These are phyloP conservation scores for Pholiota adiposa DNA, from an alignment of 1,284 basidiomycete genomes.

Conservation along the genomic window DNA sequence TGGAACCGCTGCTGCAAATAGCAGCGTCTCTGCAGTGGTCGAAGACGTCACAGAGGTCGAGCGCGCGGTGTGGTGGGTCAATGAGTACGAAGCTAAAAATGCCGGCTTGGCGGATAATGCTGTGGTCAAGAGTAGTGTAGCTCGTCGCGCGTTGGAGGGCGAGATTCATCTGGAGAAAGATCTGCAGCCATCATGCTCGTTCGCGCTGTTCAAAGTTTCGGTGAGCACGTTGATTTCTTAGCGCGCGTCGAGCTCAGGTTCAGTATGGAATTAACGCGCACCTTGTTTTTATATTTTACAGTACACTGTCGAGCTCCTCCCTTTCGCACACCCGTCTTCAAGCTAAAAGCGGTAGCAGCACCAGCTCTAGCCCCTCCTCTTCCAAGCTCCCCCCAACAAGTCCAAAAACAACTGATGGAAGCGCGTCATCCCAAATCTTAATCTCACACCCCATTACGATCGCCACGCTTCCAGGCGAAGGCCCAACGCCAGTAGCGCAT, in stretches of 20 bases:
- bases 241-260: neutral
- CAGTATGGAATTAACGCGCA: neutral
- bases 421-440: conserved; percentile 6
- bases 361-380: neutral
- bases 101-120: too few relatives aligned
- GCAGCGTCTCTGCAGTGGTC: conserved; percentile 7
- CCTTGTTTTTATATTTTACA: conserved; percentile 14
- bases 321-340: conserved; percentile 33
- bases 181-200: conserved; percentile 41
- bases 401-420: neutral
- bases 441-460: conserved; percentile 36
- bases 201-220: conserved; percentile 40
- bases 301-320: conserved; percentile 37
- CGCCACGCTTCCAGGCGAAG: conserved; percentile 35
- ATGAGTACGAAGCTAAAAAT: neutral
- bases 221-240: conserved; percentile 30
- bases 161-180: conserved; percentile 44
- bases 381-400: neutral
- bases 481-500: conserved; percentile 31
- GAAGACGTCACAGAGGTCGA: conserved; percentile 31
- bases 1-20: neutral
- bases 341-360: conserved; percentile 4
- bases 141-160: conserved; percentile 38
- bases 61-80: conserved; percentile 44
- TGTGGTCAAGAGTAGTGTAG: conserved; percentile 9